phyloP scores from a whole-genome alignment of 1,284 basidiomycete species.

The Heterobasidion occidentale region DNA sequence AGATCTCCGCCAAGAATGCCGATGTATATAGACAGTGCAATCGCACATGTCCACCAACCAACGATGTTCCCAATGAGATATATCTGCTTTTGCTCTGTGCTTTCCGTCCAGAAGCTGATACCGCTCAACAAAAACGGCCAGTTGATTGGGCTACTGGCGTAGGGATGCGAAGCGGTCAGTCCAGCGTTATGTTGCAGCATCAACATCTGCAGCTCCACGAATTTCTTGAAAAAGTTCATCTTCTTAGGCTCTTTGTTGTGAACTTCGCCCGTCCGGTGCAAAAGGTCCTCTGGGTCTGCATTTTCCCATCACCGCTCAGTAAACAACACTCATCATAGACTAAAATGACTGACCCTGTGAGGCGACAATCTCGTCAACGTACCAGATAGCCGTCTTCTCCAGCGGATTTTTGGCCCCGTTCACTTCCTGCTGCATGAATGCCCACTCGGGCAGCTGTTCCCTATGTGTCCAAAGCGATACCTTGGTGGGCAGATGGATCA shows the following conservation, averaged over 20 bases:
- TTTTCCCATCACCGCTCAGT: background rate
- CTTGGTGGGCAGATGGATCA: constrained; percentile 84
- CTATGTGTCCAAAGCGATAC: constrained; percentile 93
- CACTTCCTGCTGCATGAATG: constrained; percentile 93
- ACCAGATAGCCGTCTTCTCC: constrained; percentile 86
- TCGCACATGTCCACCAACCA: constrained; percentile 92
- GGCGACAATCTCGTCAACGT: constrained; percentile 74
- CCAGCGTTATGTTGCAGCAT: constrained; percentile 99
- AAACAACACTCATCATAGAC: background rate
- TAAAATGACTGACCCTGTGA: constrained; percentile 51
- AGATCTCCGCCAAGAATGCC: constrained; percentile 88
- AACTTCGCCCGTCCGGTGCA: constrained; percentile 41
- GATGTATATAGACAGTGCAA: constrained; percentile 80
- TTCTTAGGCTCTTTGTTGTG: constrained; percentile 65
- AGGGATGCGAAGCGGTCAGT: constrained; percentile 91
- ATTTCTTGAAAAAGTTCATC: constrained; percentile 93
- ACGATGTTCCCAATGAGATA: constrained; percentile 94
- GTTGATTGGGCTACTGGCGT: constrained; percentile 89
- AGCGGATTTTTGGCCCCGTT: constrained; percentile 93
- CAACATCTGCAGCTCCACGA: constrained; percentile 84
- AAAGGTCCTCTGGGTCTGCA: constrained; percentile 49
- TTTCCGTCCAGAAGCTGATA: constrained; percentile 97
- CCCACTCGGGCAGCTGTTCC: constrained; percentile 90
- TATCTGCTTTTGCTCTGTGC: constrained; percentile 81
- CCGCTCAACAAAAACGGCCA: constrained; percentile 97